Percentiles rank a stretch among this genome's conserved stretches.
phyloP scores from a whole-genome alignment of 2,329 filamentous ascomycete genomes.

The Amylocarpus encephaloides region DNA sequence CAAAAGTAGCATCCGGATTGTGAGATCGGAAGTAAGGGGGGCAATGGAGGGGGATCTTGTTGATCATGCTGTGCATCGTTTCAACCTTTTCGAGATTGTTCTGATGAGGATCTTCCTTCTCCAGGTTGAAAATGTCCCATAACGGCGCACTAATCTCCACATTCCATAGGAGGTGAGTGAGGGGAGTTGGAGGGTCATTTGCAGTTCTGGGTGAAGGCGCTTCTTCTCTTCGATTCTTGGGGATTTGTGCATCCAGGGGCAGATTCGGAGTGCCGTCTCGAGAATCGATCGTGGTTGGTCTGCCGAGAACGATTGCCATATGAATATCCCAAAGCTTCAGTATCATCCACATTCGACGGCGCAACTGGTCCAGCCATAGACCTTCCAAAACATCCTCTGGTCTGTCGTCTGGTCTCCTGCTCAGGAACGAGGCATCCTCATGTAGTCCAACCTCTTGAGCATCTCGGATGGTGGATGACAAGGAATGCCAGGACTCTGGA shows the following conservation, averaged over 20 bases:
- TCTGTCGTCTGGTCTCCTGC: conserved; percentile 34
- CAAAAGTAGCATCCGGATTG: conserved; percentile 52
- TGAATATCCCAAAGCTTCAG: conserved; percentile 40
- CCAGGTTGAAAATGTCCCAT: conserved; percentile 44
- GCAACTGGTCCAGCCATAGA: conserved; percentile 51
- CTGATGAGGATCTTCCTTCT: conserved; percentile 49
- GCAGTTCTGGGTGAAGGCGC: conserved; percentile 41
- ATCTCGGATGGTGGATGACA: conserved; percentile 52
- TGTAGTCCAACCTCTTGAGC: conserved; percentile 57
- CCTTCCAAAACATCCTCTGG: conserved; percentile 47
- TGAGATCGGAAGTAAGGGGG: conserved; percentile 48
- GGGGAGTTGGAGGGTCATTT: conserved; percentile 48
- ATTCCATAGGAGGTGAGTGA: conserved; percentile 48
- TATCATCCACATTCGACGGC: conserved; percentile 50
- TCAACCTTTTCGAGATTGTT: conserved; percentile 50
- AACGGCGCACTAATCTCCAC: conserved; percentile 43
- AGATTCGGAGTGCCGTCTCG: conserved; percentile 41
- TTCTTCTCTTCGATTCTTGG: conserved; percentile 41
- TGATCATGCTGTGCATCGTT: conserved; percentile 44
- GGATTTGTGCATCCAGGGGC: conserved; percentile 48
- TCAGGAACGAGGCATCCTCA: conserved; percentile 45
- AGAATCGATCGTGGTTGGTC: conserved; percentile 44
- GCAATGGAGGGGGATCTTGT: conserved; percentile 41
- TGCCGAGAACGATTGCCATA: conserved; percentile 32
- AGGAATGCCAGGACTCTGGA: conserved; percentile 42